Base-by-base conservation (phyloP, 2,329 filamentous ascomycete species). In the Aspergillus phoenicis region DNA sequence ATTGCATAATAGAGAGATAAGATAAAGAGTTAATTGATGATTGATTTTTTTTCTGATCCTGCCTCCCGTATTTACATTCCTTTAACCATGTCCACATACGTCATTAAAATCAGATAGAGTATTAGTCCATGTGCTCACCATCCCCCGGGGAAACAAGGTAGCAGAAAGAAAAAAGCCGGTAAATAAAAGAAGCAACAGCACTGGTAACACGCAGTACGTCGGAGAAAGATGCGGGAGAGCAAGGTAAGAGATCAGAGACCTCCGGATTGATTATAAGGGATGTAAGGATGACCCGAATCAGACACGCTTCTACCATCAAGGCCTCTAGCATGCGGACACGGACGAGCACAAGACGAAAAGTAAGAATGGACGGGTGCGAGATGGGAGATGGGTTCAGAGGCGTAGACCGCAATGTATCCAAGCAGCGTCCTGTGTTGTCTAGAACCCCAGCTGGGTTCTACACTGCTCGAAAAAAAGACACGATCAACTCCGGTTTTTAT, bases 401-500 rank as follows among this genome's bases (percentile, higher is more conserved):
- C 22, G 15, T 30, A 47, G 53, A 52, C 30, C 33, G 53, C 38
- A 52, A 11, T 49, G 28, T 60, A 57, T 59, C 57, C 57, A 54
- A 56, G 48, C 22, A 52, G 24, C 48, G 45, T 51, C 51, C 38
- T 11, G n/a, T 52, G 65, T 60, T 58, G 47, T 52, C 59, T 55
- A 45, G 57, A 56, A 45, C 53, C 39, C 24, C 28, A 5, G 10
- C 11, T 24, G 15, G 60, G 30, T 39, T 52, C 20, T 43, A 36
- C 20, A 57, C 54, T 57, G 62, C 63, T 64, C 62, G 59, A 60
- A 62, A 60, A 65, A 70, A 65, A 66, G 62, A 70, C 66, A 66
- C 70, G 66, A 69, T 74, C 68, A 71, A 76, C 74, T 75, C 74
- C 74, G 68, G 66, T 69, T 47, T 74, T 68, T 69, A 76, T 75